Evolutionary conservation across 78 protist species (phyloP), one percentile per base, ranked within the genome.

Genomic region (Dictyostelium purpureum): DNA sequence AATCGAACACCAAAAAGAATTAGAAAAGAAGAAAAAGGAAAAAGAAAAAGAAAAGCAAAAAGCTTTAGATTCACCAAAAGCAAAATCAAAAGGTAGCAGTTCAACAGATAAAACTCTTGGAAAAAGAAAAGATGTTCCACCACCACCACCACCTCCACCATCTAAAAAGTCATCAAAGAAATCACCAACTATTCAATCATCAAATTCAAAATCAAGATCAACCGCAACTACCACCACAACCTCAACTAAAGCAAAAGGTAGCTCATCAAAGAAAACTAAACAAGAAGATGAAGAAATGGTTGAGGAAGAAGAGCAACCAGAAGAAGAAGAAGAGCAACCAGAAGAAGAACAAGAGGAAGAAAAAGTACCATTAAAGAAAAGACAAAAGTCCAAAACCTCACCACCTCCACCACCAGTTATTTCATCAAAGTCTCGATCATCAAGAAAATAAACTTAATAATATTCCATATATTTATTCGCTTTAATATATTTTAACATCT

Each of bases 21-120:
- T 40, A 40, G 67, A 81, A 40, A 87, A 31, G 69, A 74, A 63
- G 26, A 78, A 83, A 61, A 83, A 40, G 19, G 76, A 79, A 66
- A 56, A 45, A 21, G 88, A 79, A 33, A 79, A 66, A 12, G 18
- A 19, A 76, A 38, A 47, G 14, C 24, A 21, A 12, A 19, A 45
- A 24, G 59, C 61, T 26, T 14, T 31, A 7, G 42, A 57, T 28
- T 14, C 40, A 45, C 16, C 37, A 16, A 21, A 16, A 0, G 6
- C 42, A 11, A 12, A 21, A 7, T 14, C 12, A 3, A 37, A 40
- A 52, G 28, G 61, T 12, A 54, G 26, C 24, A 37, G 54, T 0
- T 49, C 47, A 40, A 33, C 37, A 74, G 16, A 54, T 35, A 76
- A 57, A 76, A 59, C 52, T 7, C 37, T 43, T n/a, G 74, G 87